Evolutionary conservation across 768 basidiomycete species (phyloP).

Genomic region (Kwoniella shandongensis): DNA sequence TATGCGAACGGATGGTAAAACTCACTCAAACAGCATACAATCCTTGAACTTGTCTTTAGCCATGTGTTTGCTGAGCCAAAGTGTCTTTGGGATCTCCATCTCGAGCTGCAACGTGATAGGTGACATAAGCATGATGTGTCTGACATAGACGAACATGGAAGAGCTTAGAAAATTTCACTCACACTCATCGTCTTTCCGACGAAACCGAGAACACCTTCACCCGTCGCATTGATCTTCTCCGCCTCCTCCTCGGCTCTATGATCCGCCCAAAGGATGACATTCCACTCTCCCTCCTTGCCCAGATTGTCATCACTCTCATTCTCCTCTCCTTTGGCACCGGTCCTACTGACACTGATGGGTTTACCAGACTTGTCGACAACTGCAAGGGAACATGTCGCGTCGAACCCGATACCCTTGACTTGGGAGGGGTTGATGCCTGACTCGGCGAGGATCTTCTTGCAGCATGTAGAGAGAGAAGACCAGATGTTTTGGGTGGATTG

Average conservation of each 20-base stretch:
- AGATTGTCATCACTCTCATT: conserved; percentile 27
- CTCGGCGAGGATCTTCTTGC: conserved; percentile 61
- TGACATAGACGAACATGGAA: conserved; percentile 1
- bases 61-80: conserved; percentile 95
- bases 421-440: conserved; percentile 58
- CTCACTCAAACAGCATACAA: conserved; percentile 56
- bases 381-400: conserved; percentile 94
- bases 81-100: conserved; percentile 97
- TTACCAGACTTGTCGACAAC: conserved; percentile 70
- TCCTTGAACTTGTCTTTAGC: conserved; percentile 62
- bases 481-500: conserved; percentile 91
- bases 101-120: conserved; percentile 64
- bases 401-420: conserved; percentile 88
- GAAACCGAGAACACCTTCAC: conserved; percentile 82
- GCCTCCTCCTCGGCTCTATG: conserved; percentile 93
- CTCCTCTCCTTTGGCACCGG: conserved; percentile 24
- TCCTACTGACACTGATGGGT: conserved; percentile 69
- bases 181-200: conserved; percentile 95
- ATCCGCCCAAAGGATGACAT: conserved; percentile 95
- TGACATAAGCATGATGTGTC: not conserved
- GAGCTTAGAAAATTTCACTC: conserved; percentile 15
- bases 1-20: conserved; percentile 37
- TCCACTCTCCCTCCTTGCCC: conserved; percentile 64
- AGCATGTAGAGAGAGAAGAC: conserved; percentile 64
- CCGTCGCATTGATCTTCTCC: conserved; percentile 78